Evolutionary conservation across 345 rosid genomes (phyloP), one percentile per base, ranked within the genome.

Genomic region (Rhodamnia rubescens): DNA sequence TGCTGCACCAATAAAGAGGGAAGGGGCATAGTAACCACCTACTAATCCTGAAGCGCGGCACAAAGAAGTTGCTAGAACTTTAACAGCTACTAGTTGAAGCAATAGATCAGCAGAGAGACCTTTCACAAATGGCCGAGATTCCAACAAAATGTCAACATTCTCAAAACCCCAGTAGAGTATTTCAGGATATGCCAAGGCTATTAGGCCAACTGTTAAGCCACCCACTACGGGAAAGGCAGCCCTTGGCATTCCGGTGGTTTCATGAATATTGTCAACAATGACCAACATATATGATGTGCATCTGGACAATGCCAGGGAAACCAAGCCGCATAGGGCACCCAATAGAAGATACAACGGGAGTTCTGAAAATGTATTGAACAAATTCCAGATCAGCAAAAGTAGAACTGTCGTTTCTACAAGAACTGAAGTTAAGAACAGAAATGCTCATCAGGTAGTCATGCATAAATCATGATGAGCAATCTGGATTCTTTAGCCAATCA

Each of bases 1-100:
- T 55, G 99, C 98, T 64, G 97, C 99, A 53, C 99, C 99, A 85
- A 96, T 95, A 90, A 96, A 96, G 81, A 96, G 96, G 87, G 99
- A 95, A 51, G 99, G 99, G 74, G 96, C 98, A 92, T 96, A 95
- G 87, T 93, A 95, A 55, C 99, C 99, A 84, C 99, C 98, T 2
- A 95, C 98, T 83, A 96, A 88, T 88, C 99, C 99, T 54, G 94
- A 95, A 57, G 98, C 99, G n/a, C 97, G 94, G 83, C 98, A 94
- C 89, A 95, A 86, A 69, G 99, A 95, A 20, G 99, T 95, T 22
- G 97, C 95, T 53, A 90, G 87, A 88, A 95, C 92, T 93, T 96
- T 96, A 87, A 94, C 94, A 12, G 92, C 97, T 51, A 96, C 95
- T 74, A 95, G 91, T 89, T 96, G 99, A 89, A 95, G 89, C 89